Evolutionary conservation across 2,329 filamentous ascomycete genomes (phyloP), one percentile per base, ranked within the genome.

Genomic region (Penicillium freii): DNA sequence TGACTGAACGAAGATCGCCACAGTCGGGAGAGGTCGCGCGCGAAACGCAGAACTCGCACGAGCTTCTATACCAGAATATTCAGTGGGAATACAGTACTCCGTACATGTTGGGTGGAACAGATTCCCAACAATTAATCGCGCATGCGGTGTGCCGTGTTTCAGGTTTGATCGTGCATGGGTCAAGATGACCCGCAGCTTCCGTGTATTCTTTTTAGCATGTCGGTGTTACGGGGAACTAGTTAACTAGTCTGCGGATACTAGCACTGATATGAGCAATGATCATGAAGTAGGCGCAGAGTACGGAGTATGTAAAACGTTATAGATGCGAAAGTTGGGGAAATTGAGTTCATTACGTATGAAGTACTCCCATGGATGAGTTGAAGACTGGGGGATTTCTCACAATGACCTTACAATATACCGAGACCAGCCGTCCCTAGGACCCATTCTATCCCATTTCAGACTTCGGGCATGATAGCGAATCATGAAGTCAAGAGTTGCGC

Each of bases 401-500:
- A 10, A 51, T 38, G n/a, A 38, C 29, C 23, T 1, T 23, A 5
- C 23, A 23, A 23, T 23, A 23, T 23, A 23, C 23, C 5, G 23
- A 23, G 23, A 46, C 7, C 13, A 21, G 23, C 43, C 25, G 43
- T 21, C 27, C 25, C 29, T 23, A n/a, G 27, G 21, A 11, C 9
- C 40, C 31, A 38, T 34, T 36, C 23, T n/a, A 15, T 29, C 45
- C 29, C 2, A 13, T 25, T 9, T 47, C n/a, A 53, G 40, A 29
- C 34, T 38, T 51, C 43, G 43, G 57, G 11, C 27, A 44, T 3
- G 17, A 21, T 13, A 23, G 25, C 60, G 42, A 62, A 58, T 62
- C 58, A 58, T 25, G 33, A 29, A 34, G 39, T 54, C 21, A 19
- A 21, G 13, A 17, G 8, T 29, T 52, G 44, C 44, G 53, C 10